Evolutionary conservation across 176 grass and related monocot species (phyloP), one percentile per base, ranked within the genome.

Genomic region (Puccinellia tenuiflora): DNA sequence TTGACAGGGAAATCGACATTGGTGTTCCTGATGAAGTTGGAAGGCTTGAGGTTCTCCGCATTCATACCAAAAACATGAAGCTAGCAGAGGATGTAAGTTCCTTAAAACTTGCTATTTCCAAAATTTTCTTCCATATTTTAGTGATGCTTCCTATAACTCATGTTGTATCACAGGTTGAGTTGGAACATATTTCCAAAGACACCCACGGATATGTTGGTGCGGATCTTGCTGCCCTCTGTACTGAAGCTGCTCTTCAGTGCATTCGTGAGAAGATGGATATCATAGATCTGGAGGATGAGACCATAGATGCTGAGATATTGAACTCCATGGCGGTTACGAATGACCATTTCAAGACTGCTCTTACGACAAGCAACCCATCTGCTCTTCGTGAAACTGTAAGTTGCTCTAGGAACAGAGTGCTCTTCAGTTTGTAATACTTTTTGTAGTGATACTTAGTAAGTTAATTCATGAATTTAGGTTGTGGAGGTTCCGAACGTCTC

Each of bases 61-160:
- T 97, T 51, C 94, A 97, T 57, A 97, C 94, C 15, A 97, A 97
- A 76, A 94, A 97, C 82, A 97, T 97, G 94, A 97, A 93, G 80
- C 65, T 97, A 14, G 67, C 89, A 37, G 94, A 97, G 83, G 89
- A 97, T 86, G 91, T 93, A 64, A 97, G 79, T 80, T 51, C 21
- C 72, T 57, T 53, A 22, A 17, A 35, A 37, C 34, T 7, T 6
- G 18, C 9, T 25, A 57, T 30, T 8, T 43, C 5, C 11, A 65
- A 42, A 5, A 6, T 66, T 47, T 84, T 64, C 1, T 16, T 34
- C 38, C 0, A 10, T 14, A 14, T 20, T 13, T 21, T 11, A 70
- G 7, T 0, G 25, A 73, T 54, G 46, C 20, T 0, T 79, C 13
- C 14, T 33, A 11, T 26, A 46, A 22, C 11, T 34, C 40, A 28